Evolutionary conservation across 2,329 filamentous ascomycete genomes (phyloP).

Genomic region (Phialocephala sp.): DNA sequence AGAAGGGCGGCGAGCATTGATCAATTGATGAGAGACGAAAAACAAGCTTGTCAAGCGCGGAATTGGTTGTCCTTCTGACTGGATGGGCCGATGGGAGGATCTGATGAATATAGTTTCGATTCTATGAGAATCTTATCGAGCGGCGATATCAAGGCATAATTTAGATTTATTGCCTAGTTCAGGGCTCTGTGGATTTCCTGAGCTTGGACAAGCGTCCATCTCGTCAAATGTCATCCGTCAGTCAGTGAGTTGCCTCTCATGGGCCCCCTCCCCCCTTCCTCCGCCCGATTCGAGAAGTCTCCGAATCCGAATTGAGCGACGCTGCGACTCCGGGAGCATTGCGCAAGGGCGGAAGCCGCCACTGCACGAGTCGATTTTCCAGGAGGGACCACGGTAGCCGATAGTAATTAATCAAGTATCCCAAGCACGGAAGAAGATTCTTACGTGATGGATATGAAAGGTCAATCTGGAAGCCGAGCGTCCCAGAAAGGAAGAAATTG

Average conservation of each 20-base stretch:
- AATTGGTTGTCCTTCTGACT: not conserved
- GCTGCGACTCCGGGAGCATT: constrained; percentile 14
- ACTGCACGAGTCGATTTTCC: constrained; percentile 13
- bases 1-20: constrained; percentile 32
- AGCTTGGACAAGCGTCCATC: too few relatives aligned
- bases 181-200: too few relatives aligned
- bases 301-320: constrained; percentile 4
- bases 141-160: constrained; percentile 15
- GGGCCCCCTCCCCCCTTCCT: not conserved
- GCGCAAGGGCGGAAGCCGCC: not conserved
- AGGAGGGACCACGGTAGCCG: not conserved
- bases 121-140: constrained; percentile 11
- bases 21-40: constrained; percentile 25
- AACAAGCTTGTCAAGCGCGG: not conserved
- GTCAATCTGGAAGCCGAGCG: not conserved
- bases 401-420: not conserved
- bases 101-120: not conserved
- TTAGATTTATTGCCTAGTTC: not conserved
- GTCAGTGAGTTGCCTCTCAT: not conserved
- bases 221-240: constrained; percentile 10
- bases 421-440: not conserved
- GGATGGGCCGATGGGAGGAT: not conserved
- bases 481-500: constrained; percentile 2
- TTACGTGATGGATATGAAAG: constrained; percentile 4
- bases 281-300: not conserved